phyloP scores from a whole-genome alignment of 805 yeast species.

The Lachancea sp. region DNA sequence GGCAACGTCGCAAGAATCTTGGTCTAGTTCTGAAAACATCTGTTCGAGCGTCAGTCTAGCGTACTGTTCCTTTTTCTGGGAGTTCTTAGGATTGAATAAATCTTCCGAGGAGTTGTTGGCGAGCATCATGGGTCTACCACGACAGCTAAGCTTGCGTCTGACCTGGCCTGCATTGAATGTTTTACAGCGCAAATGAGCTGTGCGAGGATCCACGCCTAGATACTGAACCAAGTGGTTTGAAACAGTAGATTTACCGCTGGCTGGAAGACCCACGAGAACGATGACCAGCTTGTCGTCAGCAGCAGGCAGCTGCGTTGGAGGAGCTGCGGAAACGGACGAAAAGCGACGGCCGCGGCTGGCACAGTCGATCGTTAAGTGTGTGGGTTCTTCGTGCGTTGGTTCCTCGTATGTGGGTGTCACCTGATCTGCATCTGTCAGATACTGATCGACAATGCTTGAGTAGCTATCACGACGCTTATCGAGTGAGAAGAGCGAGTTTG shows the following conservation, averaged over 20 bases:
- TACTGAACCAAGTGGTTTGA: constrained; percentile 56
- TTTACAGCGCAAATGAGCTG: constrained; percentile 29
- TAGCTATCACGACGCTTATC: constrained; percentile 13
- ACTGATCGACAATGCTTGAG: constrained; percentile 15
- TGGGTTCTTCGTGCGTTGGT: too few species aligned
- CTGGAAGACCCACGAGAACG: constrained; percentile 71
- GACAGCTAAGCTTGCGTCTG: constrained; percentile 48
- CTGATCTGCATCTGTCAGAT: constrained; percentile 5
- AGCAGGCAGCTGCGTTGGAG: neutral
- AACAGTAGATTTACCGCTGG: constrained; percentile 69
- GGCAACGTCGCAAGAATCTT: constrained; percentile 44
- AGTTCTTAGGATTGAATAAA: constrained; percentile 38
- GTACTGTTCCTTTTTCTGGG: constrained; percentile 43
- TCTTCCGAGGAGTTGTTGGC: constrained; percentile 35
- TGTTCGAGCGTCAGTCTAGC: constrained; percentile 47
- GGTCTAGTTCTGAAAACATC: constrained; percentile 38
- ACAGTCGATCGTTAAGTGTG: constrained; percentile 14
- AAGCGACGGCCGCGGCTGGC: constrained; percentile 9
- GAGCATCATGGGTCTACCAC: constrained; percentile 18
- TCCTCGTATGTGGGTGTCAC: too few species aligned
- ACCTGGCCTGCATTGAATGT: constrained; percentile 73
- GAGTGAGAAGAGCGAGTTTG: constrained; percentile 26
- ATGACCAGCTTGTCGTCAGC: constrained; percentile 46
- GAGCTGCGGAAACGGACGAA: constrained; percentile 6
- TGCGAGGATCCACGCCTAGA: constrained; percentile 35